Base-by-base conservation (phyloP, 768 basidiomycete genomes). In the Termitomyces sp. region DNA sequence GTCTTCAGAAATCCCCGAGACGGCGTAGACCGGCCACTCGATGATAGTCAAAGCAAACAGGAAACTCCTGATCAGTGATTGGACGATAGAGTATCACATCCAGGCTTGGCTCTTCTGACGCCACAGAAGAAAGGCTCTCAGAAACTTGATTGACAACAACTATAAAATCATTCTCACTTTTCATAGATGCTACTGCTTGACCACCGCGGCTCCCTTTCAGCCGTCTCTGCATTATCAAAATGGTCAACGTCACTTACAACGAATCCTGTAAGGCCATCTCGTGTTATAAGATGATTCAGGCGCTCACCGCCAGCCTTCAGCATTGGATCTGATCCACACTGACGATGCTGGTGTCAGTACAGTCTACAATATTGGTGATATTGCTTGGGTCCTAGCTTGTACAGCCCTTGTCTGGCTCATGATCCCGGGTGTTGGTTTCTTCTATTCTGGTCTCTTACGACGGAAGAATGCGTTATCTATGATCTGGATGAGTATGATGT, bases 401-500 rank as follows among this genome's bases (percentile, higher is more conserved):
- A 93, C 83, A 26, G 93, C 91, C 34, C 78, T 93, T 60, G 90
- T 92, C 36, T 92, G 81, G 79, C 77, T 91, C 62, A 91, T 91
- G 89, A 82, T 91, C 67, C 88, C 87, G 13, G 89, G 88, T 51
- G 85, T 94, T 54, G 89, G 91, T 48, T 89, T 82, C 72, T 92
- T 91, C 76, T 96, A 95, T 72, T 90, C 91, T 20, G 95, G 92
- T 62, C 82, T 98, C 32, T 82, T 96, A 27, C 76, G 95, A 46
- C 77, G 95, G 58, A 97, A 98, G 75, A 95, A 96, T 66, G 95
- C 95, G 0, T 78, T 96, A 30, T 88, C 86, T 49, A 89, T 95
- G 85, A 87, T 95, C 12, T 93, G 84, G 69, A 79, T 88, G 18
- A 84, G 83, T 55, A 84, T 93, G 80, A 81, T 88, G 65, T 82